A percentile compares a stretch with the other conserved stretches of the same genome.
Conservation (phyloP, 2,329 filamentous ascomycete genomes). For the Fusarium armeniacum region DNA sequence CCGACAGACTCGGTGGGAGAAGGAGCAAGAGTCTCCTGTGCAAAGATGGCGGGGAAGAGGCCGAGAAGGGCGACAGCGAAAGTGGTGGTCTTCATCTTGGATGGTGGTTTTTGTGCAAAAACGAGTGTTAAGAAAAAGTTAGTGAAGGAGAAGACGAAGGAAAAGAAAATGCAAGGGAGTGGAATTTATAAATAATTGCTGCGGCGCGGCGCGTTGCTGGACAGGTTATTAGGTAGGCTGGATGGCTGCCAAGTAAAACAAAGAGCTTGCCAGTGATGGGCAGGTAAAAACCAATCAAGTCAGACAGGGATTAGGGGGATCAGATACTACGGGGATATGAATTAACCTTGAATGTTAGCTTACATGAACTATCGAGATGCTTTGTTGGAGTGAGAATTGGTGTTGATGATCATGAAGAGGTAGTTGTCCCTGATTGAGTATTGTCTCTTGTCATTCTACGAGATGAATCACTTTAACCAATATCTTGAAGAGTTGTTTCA, state of each 20-base stretch:
- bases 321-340: background rate
- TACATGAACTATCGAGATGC: background rate
- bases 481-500: accelerated
- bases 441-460: accelerated
- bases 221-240: background rate
- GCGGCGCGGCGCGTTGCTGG: background rate
- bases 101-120: background rate
- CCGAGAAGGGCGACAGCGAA: constrained; percentile 45
- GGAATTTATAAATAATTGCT: constrained; percentile 4
- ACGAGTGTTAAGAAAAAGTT: constrained; percentile 7
- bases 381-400: background rate
- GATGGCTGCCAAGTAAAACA: background rate
- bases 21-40: constrained; percentile 31
- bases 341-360: background rate
- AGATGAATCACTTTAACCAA: background rate
- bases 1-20: constrained; percentile 48
- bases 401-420: background rate
- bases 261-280: constrained; percentile 15
- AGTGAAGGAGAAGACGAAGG: constrained; percentile 18
- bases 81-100: constrained; percentile 46
- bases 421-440: background rate
- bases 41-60: constrained; percentile 43
- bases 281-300: background rate
- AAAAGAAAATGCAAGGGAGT: constrained; percentile 8
- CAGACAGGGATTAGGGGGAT: constrained; percentile 1